Base-by-base conservation (phyloP, 345 rosid species). In the Bretschneidera sinensis region DNA sequence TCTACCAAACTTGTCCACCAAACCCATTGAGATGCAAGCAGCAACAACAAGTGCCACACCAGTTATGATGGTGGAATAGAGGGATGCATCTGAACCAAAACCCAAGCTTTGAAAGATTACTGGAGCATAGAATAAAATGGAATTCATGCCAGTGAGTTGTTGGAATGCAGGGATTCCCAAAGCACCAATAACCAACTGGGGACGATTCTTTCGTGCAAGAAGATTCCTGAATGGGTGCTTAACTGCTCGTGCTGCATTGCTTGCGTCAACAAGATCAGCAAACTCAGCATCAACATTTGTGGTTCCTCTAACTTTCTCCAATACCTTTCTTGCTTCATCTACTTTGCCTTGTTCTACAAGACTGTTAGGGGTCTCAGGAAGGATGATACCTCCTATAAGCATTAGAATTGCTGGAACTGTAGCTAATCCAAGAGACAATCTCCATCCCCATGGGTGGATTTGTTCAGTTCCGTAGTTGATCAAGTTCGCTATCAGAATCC, bases 391-490 rank as follows among this genome's bases (percentile, higher is more conserved):
- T 0, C 97, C 96, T 0, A 88, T 6, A 53, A 84, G 84, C 97
- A 91, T 91, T 4, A 84, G 73, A 25, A n/a, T 10, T 0, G 94
- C 94, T 0, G 94, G 94, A 8, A 88, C 74, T 0, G 76, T 63
- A 2, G 96, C 91, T 33, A 88, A 76, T 21, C 94, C 94, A 0
- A 84, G 85, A 20, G 96, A 88, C 28, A 86, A 66, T 59, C 97
- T 81, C 96, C 91, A 84, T 49, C 94, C 97, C 92, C 95, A 87
- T 14, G 92, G 92, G 71, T 92, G 98, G 60, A 92, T 70, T 67
- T 82, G 72, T 0, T 80, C 80, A 0, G 97, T 89, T 35, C 77
- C 73, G 15, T 82, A 89, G 57, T 92, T 92, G 55, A 92, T 81
- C 31, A 81, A 55, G 77, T 78, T 77, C 28, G 97, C 98, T 2